These are phyloP conservation scores for Leccinum subtestaceum DNA, from an alignment of 768 basidiomycete species.

Conservation along the genomic window DNA sequence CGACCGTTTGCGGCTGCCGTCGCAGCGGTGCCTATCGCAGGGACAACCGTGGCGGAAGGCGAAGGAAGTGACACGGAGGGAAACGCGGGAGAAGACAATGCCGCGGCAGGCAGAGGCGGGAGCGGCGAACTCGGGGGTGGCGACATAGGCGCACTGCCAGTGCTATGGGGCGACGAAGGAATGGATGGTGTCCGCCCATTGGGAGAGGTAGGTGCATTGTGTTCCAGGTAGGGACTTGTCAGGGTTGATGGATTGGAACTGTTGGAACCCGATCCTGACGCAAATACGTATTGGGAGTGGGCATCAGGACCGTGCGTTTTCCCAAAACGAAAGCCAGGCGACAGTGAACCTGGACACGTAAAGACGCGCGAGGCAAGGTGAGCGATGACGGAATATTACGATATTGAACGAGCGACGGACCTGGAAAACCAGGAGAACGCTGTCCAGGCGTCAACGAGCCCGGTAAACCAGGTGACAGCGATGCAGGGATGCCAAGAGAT, in stretches of 20 bases:
- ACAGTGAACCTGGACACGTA: constrained; percentile 15
- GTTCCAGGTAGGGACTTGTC: neutral
- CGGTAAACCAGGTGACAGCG: constrained; percentile 20
- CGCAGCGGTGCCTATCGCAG: constrained; percentile 4
- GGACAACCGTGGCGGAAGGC: neutral
- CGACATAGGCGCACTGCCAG: constrained; percentile 14
- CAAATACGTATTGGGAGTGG: constrained; percentile 20
- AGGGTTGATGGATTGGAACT: constrained; percentile 5
- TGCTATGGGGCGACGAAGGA: constrained; percentile 1
- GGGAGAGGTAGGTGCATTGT: constrained; percentile 1
- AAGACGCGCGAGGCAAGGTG: neutral
- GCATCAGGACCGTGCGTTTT: neutral
- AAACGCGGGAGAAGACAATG: constrained; percentile 17
- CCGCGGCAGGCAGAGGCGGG: constrained; percentile 17
- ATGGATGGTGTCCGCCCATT: constrained; percentile 7
- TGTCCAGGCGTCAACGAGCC: constrained; percentile 18
- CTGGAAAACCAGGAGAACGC: constrained; percentile 25
- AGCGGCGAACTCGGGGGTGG: constrained; percentile 25
- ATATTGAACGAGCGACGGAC: constrained; percentile 15
- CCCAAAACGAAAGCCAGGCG: constrained; percentile 21
- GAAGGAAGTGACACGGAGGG: neutral
- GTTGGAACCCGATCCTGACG: constrained; percentile 10
- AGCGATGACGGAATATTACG: constrained; percentile 9
- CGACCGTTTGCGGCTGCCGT: constrained; percentile 16
- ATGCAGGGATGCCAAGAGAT: constrained; percentile 12